Evolutionary conservation across 257 asterid genomes (phyloP), one percentile per base, ranked within the genome.

Genomic region (Coffea canephora): DNA sequence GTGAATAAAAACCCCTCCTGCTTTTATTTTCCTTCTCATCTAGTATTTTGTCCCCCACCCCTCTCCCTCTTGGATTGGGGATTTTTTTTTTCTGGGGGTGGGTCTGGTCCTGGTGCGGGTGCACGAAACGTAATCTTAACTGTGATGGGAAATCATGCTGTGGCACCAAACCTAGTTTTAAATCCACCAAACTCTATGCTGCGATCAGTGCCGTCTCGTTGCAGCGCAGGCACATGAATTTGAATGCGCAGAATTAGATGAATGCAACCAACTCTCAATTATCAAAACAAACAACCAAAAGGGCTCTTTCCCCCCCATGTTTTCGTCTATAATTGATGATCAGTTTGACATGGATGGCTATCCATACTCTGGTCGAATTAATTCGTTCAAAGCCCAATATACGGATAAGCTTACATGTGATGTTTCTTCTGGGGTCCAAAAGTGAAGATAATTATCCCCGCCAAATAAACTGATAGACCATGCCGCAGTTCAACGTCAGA

Each of bases 401-500:
- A 67, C 46, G 81, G 87, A 80, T 83, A 71, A 67, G 82, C 55
- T 77, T 65, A 39, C 64, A 64, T 67, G 39, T 12, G 49, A 73
- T 27, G 46, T 66, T 3, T 5, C 34, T 52, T 64, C 36, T 82
- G 57, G 83, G 41, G 41, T 27, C 69, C 69, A 71, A 57, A 68
- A 50, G 70, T 75, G 77, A 79, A 81, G 88, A 87, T 90, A 81
- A 81, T 80, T 79, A 73, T 54, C 74, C 74, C 74, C 83, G 86
- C 84, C 80, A 79, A 79, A 79, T 87, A 83, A 84, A 82, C 79
- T 81, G 25, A 82, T 41, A 84, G 77, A 19, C 83, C 69, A 73
- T 81, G 86, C 77, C 69, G 66, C 43, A 61, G 83, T 83, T 85
- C 83, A 80, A 86, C 86, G 78, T 88, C 84, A 84, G 83, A 82